Evolutionary conservation across 2,329 filamentous ascomycete species (phyloP), one percentile per base, ranked within the genome.

Genomic region (Dothistroma septosporum): DNA sequence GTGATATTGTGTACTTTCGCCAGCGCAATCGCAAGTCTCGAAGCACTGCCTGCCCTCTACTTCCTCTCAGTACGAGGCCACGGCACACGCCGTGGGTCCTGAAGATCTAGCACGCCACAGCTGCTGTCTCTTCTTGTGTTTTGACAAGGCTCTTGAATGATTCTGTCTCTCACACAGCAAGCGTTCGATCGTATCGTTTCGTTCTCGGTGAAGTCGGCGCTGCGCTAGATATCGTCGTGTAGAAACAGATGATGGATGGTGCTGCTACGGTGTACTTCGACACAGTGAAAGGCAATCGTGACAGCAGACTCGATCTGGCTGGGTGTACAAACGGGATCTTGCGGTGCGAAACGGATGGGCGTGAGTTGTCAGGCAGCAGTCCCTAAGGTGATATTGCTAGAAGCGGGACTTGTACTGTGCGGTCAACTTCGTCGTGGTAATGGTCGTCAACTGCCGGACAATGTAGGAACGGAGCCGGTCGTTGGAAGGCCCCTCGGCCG

Each of bases 11-110:
- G 48, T 44, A 32, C 21, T 32, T 53, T 22, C 11, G 35, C 35
- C 31, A 11, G 35, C 58, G 57, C 50, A 37, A 46, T n/a, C n/a
- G 33, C 49, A 44, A 32, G n/a, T n/a, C 35, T 54, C 47, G 33
- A 14, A 16, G 21, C 48, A 48, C 56, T 58, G 55, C 60, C 59
- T 16, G 16, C 59, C 57, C 41, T 58, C 58, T 57, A 6, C 24
- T 56, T 64, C 61, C 59, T 52, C 58, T 60, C 49, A 50, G 22
- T 31, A 44, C 49, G 59, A 49, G 54, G 55, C 53, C 37, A 63
- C 62, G 61, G 62, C 60, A 50, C 32, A 57, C 62, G 64, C 64
- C 64, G 64, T 55, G 59, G 50, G 35, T 60, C 55, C 32, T 14
- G 33, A 35, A 55, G 37, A 31, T 19, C 56, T 62, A 21, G 35